Base-by-base conservation (phyloP, 164 flowering plant genomes). In the Houttuynia cordata region DNA sequence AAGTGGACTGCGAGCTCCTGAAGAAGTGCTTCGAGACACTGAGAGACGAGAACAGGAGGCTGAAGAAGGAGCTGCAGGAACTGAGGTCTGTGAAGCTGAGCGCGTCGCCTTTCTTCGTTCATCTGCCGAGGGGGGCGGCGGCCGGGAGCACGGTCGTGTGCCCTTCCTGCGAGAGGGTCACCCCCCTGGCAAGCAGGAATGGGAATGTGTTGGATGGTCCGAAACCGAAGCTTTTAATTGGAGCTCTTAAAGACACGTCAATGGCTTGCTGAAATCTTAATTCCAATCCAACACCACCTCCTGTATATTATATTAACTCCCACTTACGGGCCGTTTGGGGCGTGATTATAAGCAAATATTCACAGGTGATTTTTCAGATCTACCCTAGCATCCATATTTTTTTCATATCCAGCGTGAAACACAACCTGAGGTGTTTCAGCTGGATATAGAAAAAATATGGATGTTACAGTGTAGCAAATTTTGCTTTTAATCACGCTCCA, bases 51-150 rank as follows among this genome's bases (percentile, higher is more conserved):
- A 57, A 57, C 40, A 18, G 59, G 59, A 34, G 59, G 20, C 37
- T 57, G 20, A 34, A 57, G 59, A 57, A 24, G 59, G 59, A 57
- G 59, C 34, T 57, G 8, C 40, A 57, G 20, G 59, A 57, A 40
- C 40, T 57, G 23, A 24, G 59, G 40, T 22, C 59, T 5, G 24
- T 24, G 8, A 23, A 57, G 18, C 18, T 62, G 82, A 19, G 73
- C 85, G 23, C 78, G 79, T n/a, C 37, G 37, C 92, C 88, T 15
- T 83, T 79, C 62, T 83, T 79, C 83, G 83, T 80, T 88, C 92
- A 17, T 14, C 49, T 17, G 0, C 49, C 15, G 49, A 10, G 49
- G 17, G 49, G 17, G 37, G 37, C 37, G 4, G 1, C 49, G 49
- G 17, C n/a, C n/a, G n/a, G n/a, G n/a, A n/a, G 17, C 17, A 12